phyloP scores from a whole-genome alignment of 2,329 filamentous ascomycete species.

The Colletotrichum sp. region DNA sequence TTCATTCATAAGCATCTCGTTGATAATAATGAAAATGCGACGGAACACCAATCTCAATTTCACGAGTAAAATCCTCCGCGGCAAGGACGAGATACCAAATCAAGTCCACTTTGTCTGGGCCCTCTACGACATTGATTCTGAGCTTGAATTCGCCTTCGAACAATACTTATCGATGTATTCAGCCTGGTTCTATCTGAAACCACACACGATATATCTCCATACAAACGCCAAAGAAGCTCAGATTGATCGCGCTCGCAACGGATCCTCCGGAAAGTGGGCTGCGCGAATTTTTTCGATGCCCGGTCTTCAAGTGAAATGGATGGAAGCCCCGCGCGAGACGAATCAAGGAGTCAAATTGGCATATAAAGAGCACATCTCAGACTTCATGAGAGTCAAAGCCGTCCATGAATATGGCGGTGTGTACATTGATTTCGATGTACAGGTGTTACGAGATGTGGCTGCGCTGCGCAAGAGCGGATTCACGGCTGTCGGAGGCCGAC shows the following conservation, averaged over 20 bases:
- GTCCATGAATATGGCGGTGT: slow-evolving; percentile 27
- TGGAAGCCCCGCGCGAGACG: neutral
- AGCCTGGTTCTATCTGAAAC: neutral
- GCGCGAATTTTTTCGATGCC: neutral
- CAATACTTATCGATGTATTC: neutral
- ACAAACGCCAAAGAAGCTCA: neutral
- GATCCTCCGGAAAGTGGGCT: neutral
- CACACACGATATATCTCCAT: neutral
- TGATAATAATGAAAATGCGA: neutral
- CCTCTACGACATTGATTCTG: neutral
- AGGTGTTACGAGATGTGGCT: neutral
- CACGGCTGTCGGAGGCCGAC: neutral
- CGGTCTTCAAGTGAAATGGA: neutral
- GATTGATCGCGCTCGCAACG: neutral
- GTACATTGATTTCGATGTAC: slow-evolving; percentile 28
- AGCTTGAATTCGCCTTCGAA: neutral
- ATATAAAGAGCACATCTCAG: slow-evolving; percentile 3
- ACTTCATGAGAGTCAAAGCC: slow-evolving; percentile 13
- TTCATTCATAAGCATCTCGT: neutral
- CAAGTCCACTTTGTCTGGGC: neutral
- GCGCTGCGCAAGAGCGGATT: neutral
- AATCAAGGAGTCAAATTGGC: neutral
- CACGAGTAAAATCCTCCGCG: neutral
- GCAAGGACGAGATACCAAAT: neutral
- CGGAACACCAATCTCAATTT: neutral